These are phyloP conservation scores for Polyporus arcularius DNA, from an alignment of 768 basidiomycete species.

Conservation along the genomic window DNA sequence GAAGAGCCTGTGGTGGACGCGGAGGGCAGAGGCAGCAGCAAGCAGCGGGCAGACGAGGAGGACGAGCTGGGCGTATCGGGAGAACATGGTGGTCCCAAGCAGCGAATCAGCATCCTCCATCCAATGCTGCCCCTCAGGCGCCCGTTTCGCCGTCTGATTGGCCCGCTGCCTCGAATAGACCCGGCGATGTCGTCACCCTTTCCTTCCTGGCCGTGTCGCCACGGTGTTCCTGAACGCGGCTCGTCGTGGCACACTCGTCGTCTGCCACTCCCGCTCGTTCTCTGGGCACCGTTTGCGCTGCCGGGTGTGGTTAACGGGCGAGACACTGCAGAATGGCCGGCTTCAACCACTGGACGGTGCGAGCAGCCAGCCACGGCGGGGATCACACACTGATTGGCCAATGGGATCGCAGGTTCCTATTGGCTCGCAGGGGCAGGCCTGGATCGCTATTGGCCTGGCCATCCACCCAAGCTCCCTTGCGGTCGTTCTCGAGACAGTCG, in stretches of 20 bases:
- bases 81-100: slow-evolving; percentile 18
- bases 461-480: slow-evolving; percentile 22
- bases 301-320: background rate
- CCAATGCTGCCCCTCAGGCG: background rate
- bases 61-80: slow-evolving; percentile 32
- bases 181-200: slow-evolving; percentile 11
- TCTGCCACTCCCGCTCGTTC: background rate
- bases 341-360: background rate
- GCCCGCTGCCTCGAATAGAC: slow-evolving; percentile 7
- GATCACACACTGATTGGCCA: slow-evolving; percentile 21
- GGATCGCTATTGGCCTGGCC: slow-evolving; percentile 30
- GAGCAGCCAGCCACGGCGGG: slow-evolving; percentile 8
- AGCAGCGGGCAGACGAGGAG: slow-evolving; percentile 22
- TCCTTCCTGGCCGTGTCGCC: background rate
- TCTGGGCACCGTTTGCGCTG: background rate
- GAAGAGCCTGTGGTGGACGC: slow-evolving; percentile 54
- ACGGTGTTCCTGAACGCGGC: background rate
- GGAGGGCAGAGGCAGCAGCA: slow-evolving; percentile 24
- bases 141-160: slow-evolving; percentile 14
- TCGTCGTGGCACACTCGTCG: background rate
- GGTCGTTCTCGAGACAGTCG: slow-evolving; percentile 27
- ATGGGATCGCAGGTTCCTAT: slow-evolving; percentile 20
- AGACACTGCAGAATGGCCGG: background rate
- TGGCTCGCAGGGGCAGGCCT: slow-evolving; percentile 24
- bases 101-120: slow-evolving; percentile 15